Base-by-base conservation (phyloP, 257 asterid genomes). In the Solanum chiquidenum region DNA sequence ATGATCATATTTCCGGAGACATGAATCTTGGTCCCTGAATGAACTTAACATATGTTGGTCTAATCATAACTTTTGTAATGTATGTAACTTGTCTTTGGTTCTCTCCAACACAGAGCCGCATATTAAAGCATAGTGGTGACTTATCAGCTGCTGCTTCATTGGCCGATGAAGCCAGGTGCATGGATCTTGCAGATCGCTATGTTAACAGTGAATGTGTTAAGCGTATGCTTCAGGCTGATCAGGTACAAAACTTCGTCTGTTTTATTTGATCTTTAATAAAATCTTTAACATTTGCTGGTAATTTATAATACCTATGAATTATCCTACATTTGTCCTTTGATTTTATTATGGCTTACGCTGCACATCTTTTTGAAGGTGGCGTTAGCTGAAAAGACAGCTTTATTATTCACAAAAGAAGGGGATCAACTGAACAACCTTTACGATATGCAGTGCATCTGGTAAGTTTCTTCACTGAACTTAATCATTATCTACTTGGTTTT, bases 381-480 rank as follows among this genome's bases (percentile, higher is more conserved):
- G 21, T 88, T 94, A 92, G 98, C 99, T 49, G 99, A 97, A 91
- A 96, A 97, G 91, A 97, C 96, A 16, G 99, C 99, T 38, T 93
- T 94, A 55, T 91, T 97, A 79, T 97, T 96, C 92, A 97, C 98
- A n/a, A 97, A 96, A 95, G 99, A 97, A 84, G 99, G 99, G 86
- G 99, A 97, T 88, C 99, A 95, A 88, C 99, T 95, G 88, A 97
- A 95, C 91, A 97, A 93, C 88, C 98, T 97, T 87, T 95, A 97
- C 72, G 99, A 97, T 92, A 97, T 97, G 99, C 99, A 97, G 93
- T 97, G 99, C 99, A 97, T 97, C 99, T 97, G 99, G 99, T 96
- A 83, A 33, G 95, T 88, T 68, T 73, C 27, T 58, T 88, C 42
- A 12, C 72, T 13, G 38, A 86, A 14, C 49, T 21, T 35, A 3